Evolutionary conservation across 2,329 filamentous ascomycete species (phyloP).

Genomic region (Polychaeton citri): DNA sequence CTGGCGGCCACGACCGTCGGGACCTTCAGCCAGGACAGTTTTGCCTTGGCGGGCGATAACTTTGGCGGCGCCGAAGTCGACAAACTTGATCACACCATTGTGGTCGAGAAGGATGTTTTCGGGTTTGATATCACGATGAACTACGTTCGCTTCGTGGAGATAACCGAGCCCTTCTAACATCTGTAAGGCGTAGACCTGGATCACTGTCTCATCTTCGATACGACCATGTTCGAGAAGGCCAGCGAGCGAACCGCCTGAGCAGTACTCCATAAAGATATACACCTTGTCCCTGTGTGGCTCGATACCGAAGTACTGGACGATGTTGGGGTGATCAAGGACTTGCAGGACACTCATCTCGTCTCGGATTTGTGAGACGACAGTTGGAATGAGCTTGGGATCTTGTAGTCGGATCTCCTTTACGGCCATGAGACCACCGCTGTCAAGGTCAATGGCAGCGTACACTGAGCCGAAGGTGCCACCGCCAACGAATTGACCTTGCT

Average conservation of each 20-base stretch:
- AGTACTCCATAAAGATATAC: slow-evolving; percentile 99
- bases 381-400: slow-evolving; percentile 89
- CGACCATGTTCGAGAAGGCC: slow-evolving; percentile 84
- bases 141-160: slow-evolving; percentile 79
- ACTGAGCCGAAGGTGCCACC: slow-evolving; percentile 96
- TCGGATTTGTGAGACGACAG: slow-evolving; percentile 82
- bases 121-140: slow-evolving; percentile 95
- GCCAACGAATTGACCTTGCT: slow-evolving; percentile 95
- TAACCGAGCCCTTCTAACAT: slow-evolving; percentile 89
- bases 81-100: slow-evolving; percentile 97
- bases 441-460: slow-evolving; percentile 92
- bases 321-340: slow-evolving; percentile 90
- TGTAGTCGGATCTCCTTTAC: slow-evolving; percentile 97
- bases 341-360: slow-evolving; percentile 97
- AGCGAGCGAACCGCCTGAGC: slow-evolving; percentile 84
- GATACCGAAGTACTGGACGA: slow-evolving; percentile 95
- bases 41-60: slow-evolving; percentile 89
- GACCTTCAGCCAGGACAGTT: slow-evolving; percentile 52
- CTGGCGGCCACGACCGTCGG: slow-evolving; percentile 37
- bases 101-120: slow-evolving; percentile 95
- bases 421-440: slow-evolving; percentile 92
- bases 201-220: slow-evolving; percentile 94
- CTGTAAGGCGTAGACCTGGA: slow-evolving; percentile 91
- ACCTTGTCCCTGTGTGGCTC: slow-evolving; percentile 97
- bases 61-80: slow-evolving; percentile 95